Evolutionary conservation across 352 stramenopile genomes (phyloP), one percentile per base, ranked within the genome.

Genomic region (Phytophthora cactorum): DNA sequence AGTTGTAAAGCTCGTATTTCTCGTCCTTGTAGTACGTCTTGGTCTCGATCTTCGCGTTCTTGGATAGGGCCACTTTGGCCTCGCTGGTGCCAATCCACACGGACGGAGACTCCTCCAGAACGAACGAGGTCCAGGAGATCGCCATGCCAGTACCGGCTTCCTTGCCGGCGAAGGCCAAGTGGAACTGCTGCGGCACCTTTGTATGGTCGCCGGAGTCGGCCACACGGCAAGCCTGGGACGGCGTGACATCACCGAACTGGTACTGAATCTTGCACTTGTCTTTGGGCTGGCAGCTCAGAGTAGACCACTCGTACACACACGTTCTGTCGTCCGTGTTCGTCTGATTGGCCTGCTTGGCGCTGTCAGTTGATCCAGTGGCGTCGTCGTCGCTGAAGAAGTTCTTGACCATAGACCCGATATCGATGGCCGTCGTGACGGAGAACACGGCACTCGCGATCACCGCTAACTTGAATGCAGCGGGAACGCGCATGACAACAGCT

Each of bases 201-300:
- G 73, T 39, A 5, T 77, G 38, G 31, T 82, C 75, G 22, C 53
- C 36, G 1, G 51, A 41, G 29, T 78, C 63, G 5, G 45, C 63
- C n/a, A 83, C 56, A 17, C 80, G 78, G n/a, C 80, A 89, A 0
- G 78, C 79, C 59, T 89, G 78, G 9, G 62, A 76, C 4, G 66
- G 65, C 31, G 74, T 83, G 25, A 83, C 44, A 36, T 87, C 81
- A 2, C 81, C 78, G 41, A 82, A 74, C 25, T 78, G 56, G 58
- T 72, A 83, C 39, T 81, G 78, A 54, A 79, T 59, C 5, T 67
- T 68, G 51, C 78, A 86, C 36, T 75, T 56, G 22, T 68, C 59
- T 31, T 73, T 41, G 1, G 69, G 69, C 4, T 52, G 31, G 38
- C 69, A 76, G 34, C 69, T 72, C 17, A 78, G 43, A 1, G 75